Conservation (phyloP, 2,329 filamentous ascomycete species). For the Penicillium italicum region DNA sequence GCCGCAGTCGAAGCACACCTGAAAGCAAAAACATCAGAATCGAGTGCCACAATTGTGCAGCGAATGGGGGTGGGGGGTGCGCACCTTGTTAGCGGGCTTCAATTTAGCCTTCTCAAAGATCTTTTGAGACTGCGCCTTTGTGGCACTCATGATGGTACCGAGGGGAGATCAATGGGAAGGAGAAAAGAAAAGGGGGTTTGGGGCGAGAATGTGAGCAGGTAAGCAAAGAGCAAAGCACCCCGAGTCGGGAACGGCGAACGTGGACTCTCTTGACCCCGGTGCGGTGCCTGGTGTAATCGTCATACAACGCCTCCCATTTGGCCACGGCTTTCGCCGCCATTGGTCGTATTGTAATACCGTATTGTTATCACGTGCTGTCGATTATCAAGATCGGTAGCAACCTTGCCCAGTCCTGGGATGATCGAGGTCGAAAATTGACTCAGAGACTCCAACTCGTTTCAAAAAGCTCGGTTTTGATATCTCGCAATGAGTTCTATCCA, state of each 20-base stretch:
- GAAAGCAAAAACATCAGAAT: conserved; percentile 21
- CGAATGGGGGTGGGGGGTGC: conserved; percentile 32
- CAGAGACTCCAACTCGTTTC: neutral
- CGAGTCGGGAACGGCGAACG: conserved; percentile 35
- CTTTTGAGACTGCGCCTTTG: conserved; percentile 92
- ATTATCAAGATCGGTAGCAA: conserved; percentile 10
- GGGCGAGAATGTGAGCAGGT: conserved; percentile 8
- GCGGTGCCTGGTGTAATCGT: conserved; percentile 7
- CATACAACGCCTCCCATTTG: conserved; percentile 8
- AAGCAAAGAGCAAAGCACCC: conserved; percentile 20
- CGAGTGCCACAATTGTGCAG: conserved; percentile 14
- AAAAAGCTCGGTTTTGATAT: neutral
- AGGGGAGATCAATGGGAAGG: conserved; percentile 5
- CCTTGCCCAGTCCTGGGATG: neutral
- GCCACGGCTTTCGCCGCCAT: neutral
- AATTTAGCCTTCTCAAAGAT: conserved; percentile 97
- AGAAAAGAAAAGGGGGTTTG: conserved; percentile 13
- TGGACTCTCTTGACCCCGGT: conserved; percentile 25
- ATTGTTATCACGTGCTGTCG: conserved; percentile 6
- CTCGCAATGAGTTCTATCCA: conserved; percentile 20
- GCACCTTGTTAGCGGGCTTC: conserved; percentile 90
- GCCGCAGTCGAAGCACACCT: conserved; percentile 98
- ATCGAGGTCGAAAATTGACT: neutral
- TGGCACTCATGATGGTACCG: conserved; percentile 59
- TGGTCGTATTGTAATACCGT: conserved; percentile 4